These are phyloP conservation scores for Passiflora organensis DNA, from an alignment of 345 rosid genomes.

Conservation along the genomic window DNA sequence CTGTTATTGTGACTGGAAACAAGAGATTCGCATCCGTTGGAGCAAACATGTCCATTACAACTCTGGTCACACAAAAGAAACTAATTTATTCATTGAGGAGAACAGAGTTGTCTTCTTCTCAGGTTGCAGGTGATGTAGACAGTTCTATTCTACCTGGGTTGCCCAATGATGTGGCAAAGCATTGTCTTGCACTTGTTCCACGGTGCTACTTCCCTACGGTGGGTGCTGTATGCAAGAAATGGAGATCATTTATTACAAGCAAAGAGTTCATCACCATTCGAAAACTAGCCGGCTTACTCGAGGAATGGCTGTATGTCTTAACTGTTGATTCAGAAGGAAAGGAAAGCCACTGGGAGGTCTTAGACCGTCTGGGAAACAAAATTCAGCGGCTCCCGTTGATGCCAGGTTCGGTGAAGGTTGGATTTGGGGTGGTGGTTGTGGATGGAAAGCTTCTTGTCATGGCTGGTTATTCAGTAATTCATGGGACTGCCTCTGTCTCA, in stretches of 20 bases:
- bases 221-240: slow-evolving; percentile 79
- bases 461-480: slow-evolving; percentile 55
- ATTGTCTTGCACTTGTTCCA: slow-evolving; percentile 80
- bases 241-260: slow-evolving; percentile 77
- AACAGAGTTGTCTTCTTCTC: slow-evolving; percentile 27
- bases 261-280: slow-evolving; percentile 68
- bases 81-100: slow-evolving; percentile 30
- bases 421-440: slow-evolving; percentile 67
- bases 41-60: slow-evolving; percentile 28
- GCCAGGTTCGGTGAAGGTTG: slow-evolving; percentile 68
- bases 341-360: slow-evolving; percentile 83
- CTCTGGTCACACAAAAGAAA: slow-evolving; percentile 18
- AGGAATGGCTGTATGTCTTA: slow-evolving; percentile 81
- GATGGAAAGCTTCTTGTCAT: slow-evolving; percentile 74
- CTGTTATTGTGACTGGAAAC: slow-evolving; percentile 42
- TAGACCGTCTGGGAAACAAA: slow-evolving; percentile 55
- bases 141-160: slow-evolving; percentile 68
- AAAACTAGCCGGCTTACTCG: slow-evolving; percentile 61
- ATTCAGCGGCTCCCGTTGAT: slow-evolving; percentile 57
- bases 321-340: slow-evolving; percentile 54
- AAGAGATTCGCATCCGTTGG: slow-evolving; percentile 26
- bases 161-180: slow-evolving; percentile 83
- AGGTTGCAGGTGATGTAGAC: slow-evolving; percentile 25
- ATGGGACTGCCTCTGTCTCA: slow-evolving; percentile 47
- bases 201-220: slow-evolving; percentile 58